Conservation (phyloP, 1,284 basidiomycete species). For the Vanrija sp. region DNA sequence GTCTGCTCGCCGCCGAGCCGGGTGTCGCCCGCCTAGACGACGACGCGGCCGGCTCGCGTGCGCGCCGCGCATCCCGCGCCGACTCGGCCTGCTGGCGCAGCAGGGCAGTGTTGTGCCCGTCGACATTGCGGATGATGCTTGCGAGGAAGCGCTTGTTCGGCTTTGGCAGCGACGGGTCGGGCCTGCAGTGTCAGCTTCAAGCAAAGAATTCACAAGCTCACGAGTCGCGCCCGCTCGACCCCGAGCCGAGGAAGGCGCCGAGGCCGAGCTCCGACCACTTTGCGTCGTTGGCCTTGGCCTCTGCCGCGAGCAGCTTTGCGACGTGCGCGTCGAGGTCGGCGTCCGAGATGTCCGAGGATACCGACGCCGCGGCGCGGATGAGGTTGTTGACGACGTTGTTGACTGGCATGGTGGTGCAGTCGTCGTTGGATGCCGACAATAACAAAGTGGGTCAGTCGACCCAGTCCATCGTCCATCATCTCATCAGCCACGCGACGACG, state of each 20-base stretch:
- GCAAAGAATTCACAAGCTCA: constrained; percentile 45
- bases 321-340: constrained; percentile 83
- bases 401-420: constrained; percentile 47
- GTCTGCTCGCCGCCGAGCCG: constrained; percentile 16
- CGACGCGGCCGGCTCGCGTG: background rate
- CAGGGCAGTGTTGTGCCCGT: constrained; percentile 84
- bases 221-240: constrained; percentile 55
- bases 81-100: constrained; percentile 69
- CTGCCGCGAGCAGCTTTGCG: constrained; percentile 77
- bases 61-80: constrained; percentile 62
- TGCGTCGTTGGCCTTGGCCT: constrained; percentile 83
- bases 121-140: constrained; percentile 81
- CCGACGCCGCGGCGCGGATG: constrained; percentile 69
- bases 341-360: constrained; percentile 63
- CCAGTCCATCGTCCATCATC: background rate
- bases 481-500: background rate
- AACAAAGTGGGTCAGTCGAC: background rate
- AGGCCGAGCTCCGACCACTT: constrained; percentile 47
- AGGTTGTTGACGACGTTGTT: constrained; percentile 80
- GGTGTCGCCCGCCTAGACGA: constrained; percentile 2
- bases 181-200: constrained; percentile 25
- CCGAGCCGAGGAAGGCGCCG: constrained; percentile 30
- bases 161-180: constrained; percentile 57
- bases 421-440: background rate
- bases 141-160: constrained; percentile 89